Percentiles rank a stretch among this genome's conserved stretches.
Evolutionary conservation across 2,329 filamentous ascomycete genomes (phyloP).

Genomic region (Aspergillus flavus): DNA sequence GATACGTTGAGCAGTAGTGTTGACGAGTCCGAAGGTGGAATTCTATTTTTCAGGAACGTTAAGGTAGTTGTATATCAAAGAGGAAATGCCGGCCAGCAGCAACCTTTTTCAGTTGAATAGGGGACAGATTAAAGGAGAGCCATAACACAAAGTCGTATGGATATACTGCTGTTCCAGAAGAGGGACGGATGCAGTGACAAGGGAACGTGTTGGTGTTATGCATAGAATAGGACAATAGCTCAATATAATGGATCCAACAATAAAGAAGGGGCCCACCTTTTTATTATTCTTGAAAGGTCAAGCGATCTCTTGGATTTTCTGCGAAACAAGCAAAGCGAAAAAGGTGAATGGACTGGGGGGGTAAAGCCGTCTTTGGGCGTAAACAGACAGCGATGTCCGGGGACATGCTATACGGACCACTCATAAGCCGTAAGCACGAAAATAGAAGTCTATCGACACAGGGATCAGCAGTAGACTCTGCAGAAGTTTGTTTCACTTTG

Average conservation of each 20-base stretch:
- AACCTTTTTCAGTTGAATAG: constrained; percentile 5
- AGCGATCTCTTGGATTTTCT: neutral
- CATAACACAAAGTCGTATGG: constrained; percentile 19
- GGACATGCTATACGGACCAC: neutral
- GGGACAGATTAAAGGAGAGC: constrained; percentile 15
- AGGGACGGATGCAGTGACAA: constrained; percentile 5
- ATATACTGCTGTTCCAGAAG: constrained; percentile 18
- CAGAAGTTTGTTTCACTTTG: constrained; percentile 29
- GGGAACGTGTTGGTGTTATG: constrained; percentile 13
- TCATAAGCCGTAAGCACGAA: neutral
- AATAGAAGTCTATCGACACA: neutral
- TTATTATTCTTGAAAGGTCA: constrained; percentile 7
- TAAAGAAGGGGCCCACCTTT: constrained; percentile 6
- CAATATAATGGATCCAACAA: constrained; percentile 6
- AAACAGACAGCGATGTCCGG: neutral
- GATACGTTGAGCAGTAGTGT: neutral
- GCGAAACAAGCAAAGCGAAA: neutral
- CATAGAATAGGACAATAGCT: constrained; percentile 20
- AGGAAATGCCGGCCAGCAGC: constrained; percentile 23
- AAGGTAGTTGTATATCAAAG: constrained; percentile 1
- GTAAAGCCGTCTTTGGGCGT: neutral
- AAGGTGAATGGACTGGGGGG: neutral
- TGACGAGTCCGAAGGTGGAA: neutral
- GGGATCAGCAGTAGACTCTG: neutral
- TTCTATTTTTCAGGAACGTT: neutral